These are phyloP conservation scores for Decorospora gaudefroyi DNA, from an alignment of 2,329 filamentous ascomycete species.

Conservation along the genomic window DNA sequence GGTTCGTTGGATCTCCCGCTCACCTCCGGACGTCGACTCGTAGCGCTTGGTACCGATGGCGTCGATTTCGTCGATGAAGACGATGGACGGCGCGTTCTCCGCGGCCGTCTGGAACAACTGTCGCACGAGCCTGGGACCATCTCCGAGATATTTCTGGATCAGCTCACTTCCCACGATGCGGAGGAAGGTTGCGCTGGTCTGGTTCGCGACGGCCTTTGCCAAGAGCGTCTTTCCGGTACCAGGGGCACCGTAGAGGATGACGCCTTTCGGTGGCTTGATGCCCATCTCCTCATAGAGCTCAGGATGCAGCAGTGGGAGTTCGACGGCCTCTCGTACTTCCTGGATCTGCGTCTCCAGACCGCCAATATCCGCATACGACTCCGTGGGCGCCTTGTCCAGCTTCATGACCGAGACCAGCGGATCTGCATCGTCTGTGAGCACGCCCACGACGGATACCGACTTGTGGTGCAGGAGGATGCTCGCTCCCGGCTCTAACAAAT, in stretches of 20 bases:
- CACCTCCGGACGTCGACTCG: conserved; percentile 93
- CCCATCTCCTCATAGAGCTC: conserved; percentile 99
- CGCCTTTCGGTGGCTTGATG: conserved; percentile 99
- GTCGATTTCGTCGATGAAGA: conserved; percentile 99
- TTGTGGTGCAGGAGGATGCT: conserved; percentile 97
- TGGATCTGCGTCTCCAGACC: conserved; percentile 94
- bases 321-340: conserved; percentile 95
- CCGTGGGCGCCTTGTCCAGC: conserved; percentile 95
- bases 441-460: conserved; percentile 95
- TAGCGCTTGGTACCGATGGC: conserved; percentile 99
- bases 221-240: conserved; percentile 96
- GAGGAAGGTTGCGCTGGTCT: conserved; percentile 97
- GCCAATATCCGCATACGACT: conserved; percentile 98
- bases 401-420: conserved; percentile 98
- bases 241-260: conserved; percentile 96
- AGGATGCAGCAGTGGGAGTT: conserved; percentile 90
- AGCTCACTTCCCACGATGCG: conserved; percentile 96
- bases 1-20: conserved; percentile 95
- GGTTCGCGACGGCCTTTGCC: conserved; percentile 96
- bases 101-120: conserved; percentile 96
- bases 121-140: conserved; percentile 90
- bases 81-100: conserved; percentile 94
- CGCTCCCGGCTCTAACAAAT: conserved; percentile 92
- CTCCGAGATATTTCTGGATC: conserved; percentile 98
- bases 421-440: conserved; percentile 94